Conservation (phyloP, 1,284 basidiomycete species). For the Ganoderma leucocontextum region DNA sequence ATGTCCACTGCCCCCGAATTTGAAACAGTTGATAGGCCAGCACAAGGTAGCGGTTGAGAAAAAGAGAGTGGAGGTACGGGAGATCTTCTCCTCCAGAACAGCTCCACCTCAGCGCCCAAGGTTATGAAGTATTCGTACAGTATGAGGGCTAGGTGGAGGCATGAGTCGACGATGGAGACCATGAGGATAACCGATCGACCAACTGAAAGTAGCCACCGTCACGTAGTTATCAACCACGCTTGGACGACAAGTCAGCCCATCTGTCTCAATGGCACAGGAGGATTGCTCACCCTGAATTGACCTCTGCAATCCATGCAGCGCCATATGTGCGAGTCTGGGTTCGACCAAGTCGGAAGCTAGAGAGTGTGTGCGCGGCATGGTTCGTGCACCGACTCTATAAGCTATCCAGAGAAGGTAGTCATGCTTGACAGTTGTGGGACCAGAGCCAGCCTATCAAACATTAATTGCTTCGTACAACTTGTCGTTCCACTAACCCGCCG, state of each 20-base stretch:
- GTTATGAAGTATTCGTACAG: conserved; percentile 16
- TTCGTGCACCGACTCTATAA: neutral
- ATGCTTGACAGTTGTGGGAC: neutral
- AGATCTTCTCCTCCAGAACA: conserved; percentile 12
- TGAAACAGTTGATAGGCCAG: neutral
- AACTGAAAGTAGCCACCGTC: neutral
- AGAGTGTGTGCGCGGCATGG: neutral
- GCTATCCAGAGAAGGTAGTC: neutral
- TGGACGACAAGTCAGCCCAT: neutral
- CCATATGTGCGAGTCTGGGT: neutral
- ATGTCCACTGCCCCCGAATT: neutral
- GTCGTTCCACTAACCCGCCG: too few species aligned
- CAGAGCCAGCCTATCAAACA: neutral
- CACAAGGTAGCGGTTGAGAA: conserved; percentile 6
- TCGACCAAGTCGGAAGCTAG: neutral
- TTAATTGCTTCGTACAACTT: neutral
- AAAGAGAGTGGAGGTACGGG: neutral
- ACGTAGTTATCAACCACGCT: neutral
- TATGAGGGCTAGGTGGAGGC: neutral
- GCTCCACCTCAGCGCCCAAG: conserved; percentile 1
- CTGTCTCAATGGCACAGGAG: neutral
- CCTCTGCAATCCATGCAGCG: neutral
- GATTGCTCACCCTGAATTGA: neutral
- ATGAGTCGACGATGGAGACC: neutral
- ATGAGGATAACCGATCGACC: neutral